Base-by-base conservation (phyloP, 2,329 filamentous ascomycete genomes). In the Alternaria sp. region DNA sequence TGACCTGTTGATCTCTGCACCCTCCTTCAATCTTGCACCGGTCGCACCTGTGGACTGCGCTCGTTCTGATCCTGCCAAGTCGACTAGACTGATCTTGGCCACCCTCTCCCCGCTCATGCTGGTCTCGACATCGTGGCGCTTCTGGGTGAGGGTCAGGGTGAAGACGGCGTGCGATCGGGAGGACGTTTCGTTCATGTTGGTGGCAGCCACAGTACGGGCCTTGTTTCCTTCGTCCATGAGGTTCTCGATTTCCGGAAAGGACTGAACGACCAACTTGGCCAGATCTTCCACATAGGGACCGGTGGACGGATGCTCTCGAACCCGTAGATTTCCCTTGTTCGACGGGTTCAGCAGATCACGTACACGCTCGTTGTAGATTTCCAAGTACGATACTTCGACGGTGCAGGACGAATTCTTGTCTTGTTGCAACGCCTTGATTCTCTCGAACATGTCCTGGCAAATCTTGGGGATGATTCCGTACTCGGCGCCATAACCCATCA, bases 141-240 rank as follows among this genome's bases (percentile, higher is more conserved):
- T 98, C 77, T 99, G 95, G 0, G 93, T 97, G 45, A 99, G 83
- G 72, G 94, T 98, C 53, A 99, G 83, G 21, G 96, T 99, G 77
- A 99, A 99, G 51, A 99, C 96, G 39, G 95, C 95, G 78, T 99
- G 95, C 76, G 94, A 98, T 83, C 95, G 90, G 85, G 93, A 97
- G 60, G 93, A 97, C 0, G 96, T 99, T 79, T 98, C 95, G 83
- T 99, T 99, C 95, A 99, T 99, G 85, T 98, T 99, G 37, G 95
- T 99, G 7, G 95, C 95, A 3, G 95, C 95, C 37, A 99, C 95
- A 0, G 95, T 99, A 83, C 95, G 86, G 33, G 95, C 95, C 80
- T 99, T 99, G 83, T 99, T 99, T 72, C 95, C 95, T 80, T 98
- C 94, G 75, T 99, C 95, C 95, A 99, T 99, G 71, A 99, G 81